These are phyloP conservation scores for Rutidosis leptorrhynchoides DNA, from an alignment of 129 eudicot species.

Conservation along the genomic window DNA sequence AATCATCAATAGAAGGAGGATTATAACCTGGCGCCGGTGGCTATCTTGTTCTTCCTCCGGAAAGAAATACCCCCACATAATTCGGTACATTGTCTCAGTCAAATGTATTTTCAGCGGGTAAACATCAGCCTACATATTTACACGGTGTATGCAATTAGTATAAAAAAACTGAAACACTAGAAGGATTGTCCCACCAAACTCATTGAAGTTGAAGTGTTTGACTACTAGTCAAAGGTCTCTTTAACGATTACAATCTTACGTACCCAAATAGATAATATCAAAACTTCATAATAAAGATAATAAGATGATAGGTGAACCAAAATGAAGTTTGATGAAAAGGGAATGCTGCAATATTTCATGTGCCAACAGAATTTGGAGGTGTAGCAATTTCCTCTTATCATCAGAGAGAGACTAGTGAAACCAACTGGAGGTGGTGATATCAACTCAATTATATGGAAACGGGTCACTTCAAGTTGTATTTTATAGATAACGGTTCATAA, in stretches of 20 bases:
- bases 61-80: conserved; percentile 92
- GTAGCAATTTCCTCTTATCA: background rate
- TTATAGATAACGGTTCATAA: background rate
- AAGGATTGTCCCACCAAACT: background rate
- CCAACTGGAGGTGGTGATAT: background rate
- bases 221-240: conserved; percentile 8
- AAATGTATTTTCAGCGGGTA: conserved; percentile 90
- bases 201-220: background rate
- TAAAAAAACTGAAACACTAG: conserved; percentile 7
- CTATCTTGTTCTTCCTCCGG: conserved; percentile 98
- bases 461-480: background rate
- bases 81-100: conserved; percentile 74
- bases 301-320: background rate
- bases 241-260: background rate
- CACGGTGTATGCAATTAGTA: conserved; percentile 6
- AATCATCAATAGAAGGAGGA: background rate
- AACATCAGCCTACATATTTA: conserved; percentile 61
- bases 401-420: background rate
- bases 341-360: background rate
- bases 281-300: background rate
- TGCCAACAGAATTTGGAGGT: background rate
- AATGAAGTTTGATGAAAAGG: background rate
- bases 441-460: background rate
- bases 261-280: background rate
- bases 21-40: conserved; percentile 79